These are phyloP conservation scores for Centella asiatica DNA, from an alignment of 129 eudicot genomes.

Conservation along the genomic window DNA sequence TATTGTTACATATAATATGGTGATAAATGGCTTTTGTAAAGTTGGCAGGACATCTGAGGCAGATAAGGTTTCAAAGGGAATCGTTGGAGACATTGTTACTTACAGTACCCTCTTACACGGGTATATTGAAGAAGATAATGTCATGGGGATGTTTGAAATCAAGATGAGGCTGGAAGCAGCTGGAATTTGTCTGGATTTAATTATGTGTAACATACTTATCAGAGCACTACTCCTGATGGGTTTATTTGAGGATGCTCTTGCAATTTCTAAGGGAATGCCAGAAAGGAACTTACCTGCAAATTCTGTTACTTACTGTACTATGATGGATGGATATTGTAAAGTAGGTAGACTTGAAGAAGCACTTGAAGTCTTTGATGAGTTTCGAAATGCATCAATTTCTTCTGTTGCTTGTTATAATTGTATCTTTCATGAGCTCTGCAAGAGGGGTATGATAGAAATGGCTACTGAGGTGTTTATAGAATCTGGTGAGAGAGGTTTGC, in stretches of 20 bases:
- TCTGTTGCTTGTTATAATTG: conserved; percentile 49
- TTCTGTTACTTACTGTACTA: conserved; percentile 44
- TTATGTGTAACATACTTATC: conserved; percentile 59
- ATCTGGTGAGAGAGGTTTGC: conserved; percentile 40
- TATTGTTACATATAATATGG: conserved; percentile 54
- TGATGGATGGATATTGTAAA: conserved; percentile 67
- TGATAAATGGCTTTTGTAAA: conserved; percentile 73
- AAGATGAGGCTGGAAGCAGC: conserved; percentile 48
- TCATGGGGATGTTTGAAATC: conserved; percentile 40
- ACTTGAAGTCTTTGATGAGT: conserved; percentile 61
- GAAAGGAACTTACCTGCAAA: conserved; percentile 43
- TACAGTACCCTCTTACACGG: conserved; percentile 62
- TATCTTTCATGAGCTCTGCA: conserved; percentile 52
- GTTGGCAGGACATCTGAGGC: conserved; percentile 68
- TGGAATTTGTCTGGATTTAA: conserved; percentile 43
- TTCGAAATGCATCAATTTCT: conserved; percentile 33
- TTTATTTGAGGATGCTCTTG: conserved; percentile 48
- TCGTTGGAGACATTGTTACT: conserved; percentile 49
- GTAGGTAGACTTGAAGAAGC: conserved; percentile 59
- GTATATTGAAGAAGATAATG: conserved; percentile 42
- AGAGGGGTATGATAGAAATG: conserved; percentile 44
- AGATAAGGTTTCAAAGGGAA: conserved; percentile 39
- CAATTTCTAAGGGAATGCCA: conserved; percentile 39
- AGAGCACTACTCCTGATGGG: conserved; percentile 56
- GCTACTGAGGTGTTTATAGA: conserved; percentile 60